Base-by-base conservation (phyloP, 2,329 filamentous ascomycete species). In the Proliferodiscus dingleyae region DNA sequence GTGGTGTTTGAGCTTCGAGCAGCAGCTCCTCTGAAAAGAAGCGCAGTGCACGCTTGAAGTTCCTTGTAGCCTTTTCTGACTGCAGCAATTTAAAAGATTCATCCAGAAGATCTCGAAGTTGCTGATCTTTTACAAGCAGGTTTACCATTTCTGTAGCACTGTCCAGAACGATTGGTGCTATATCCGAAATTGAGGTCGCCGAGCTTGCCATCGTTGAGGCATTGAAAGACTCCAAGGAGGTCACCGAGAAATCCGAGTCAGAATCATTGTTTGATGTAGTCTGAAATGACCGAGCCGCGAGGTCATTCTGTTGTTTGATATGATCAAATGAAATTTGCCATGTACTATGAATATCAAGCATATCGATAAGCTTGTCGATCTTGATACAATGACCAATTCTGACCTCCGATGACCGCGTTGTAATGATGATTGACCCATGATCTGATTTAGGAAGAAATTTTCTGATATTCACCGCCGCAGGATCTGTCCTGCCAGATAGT, bases 221-320 rank as follows among this genome's bases (percentile, higher is more conserved):
- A n/a, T n/a, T n/a, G n/a, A n/a, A n/a, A n/a, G n/a, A n/a, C n/a
- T n/a, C n/a, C n/a, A n/a, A n/a, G n/a, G n/a, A n/a, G n/a, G n/a
- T n/a, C n/a, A 34, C 6, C 7, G 19, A 73, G 51, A 15, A 73
- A 59, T 43, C 71, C 62, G 50, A 63, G 71, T 70, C 66, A 74
- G 3, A 75, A 50, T 49, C 71, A 68, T 11, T 67, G 59, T 50
- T 68, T 68, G 47, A 66, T 62, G 45, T 74, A 68, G 46, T 63
- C 13, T 60, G 45, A 11, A 74, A 62, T 0, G 72, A 56, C 22
- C 58, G 53, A 16, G 66, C 65, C 34, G 58, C 58, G 4, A 39
- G 37, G 4, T 34, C 9, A 37, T 48, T 48, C 49, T 38, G 22
- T 46, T 59, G 54, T 50, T 68, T 45, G 24, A 74, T 60, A 16